A percentile compares a stretch with the other conserved stretches of the same genome.
These are phyloP conservation scores for Ilyonectria mors-panacis DNA, from an alignment of 2,329 filamentous ascomycete genomes.

Conservation along the genomic window DNA sequence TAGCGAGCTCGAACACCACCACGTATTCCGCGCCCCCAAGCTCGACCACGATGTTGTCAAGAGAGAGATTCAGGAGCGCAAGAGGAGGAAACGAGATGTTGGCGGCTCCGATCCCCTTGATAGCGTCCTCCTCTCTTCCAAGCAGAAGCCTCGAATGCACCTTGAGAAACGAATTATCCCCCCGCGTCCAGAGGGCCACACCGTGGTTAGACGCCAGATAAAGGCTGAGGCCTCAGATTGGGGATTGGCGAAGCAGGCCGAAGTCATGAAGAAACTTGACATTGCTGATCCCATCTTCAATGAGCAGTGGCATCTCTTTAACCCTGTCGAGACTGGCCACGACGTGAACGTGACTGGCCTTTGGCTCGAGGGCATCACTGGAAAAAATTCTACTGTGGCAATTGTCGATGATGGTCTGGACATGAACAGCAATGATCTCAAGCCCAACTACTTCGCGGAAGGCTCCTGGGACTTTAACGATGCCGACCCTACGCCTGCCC, in stretches of 20 bases:
- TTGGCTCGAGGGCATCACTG: slow-evolving; percentile 92
- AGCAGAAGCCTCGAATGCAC: slow-evolving; percentile 71
- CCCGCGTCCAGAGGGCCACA: slow-evolving; percentile 52
- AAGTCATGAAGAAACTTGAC: slow-evolving; percentile 75
- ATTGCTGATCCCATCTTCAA: slow-evolving; percentile 93
- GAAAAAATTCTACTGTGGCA: slow-evolving; percentile 88
- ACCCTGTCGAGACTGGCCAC: slow-evolving; percentile 84
- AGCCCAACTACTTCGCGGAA: slow-evolving; percentile 91
- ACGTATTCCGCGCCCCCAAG: slow-evolving; percentile 85
- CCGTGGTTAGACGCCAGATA: slow-evolving; percentile 23
- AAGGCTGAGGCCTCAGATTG: slow-evolving; percentile 44
- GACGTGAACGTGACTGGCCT: slow-evolving; percentile 97
- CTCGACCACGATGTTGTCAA: slow-evolving; percentile 72
- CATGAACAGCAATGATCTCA: slow-evolving; percentile 94
- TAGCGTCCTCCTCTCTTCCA: slow-evolving; percentile 82
- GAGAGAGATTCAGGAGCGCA: slow-evolving; percentile 66
- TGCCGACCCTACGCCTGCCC: slow-evolving; percentile 81
- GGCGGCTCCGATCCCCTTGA: slow-evolving; percentile 75
- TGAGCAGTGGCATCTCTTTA: slow-evolving; percentile 96
- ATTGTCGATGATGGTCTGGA: slow-evolving; percentile 97
- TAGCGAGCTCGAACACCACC: slow-evolving; percentile 83
- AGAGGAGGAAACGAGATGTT: slow-evolving; percentile 73
- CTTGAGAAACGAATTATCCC: slow-evolving; percentile 68
- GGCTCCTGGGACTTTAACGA: slow-evolving; percentile 99
- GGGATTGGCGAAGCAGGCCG: slow-evolving; percentile 70